Evolutionary conservation across 345 rosid genomes (phyloP).

Genomic region (Atalantia buxifolia): DNA sequence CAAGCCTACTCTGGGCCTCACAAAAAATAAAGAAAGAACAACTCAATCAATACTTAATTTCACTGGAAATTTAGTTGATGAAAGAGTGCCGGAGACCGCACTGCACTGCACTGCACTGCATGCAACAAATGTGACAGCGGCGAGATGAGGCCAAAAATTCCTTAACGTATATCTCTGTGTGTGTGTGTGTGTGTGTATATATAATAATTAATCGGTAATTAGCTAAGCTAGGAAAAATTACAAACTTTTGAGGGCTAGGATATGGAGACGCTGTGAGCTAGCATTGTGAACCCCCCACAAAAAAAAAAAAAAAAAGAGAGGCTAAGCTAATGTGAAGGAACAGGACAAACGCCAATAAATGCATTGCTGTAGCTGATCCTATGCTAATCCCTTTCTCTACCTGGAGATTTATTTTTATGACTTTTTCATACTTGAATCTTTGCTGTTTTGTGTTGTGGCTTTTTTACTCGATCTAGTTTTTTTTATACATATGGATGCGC

Average conservation of each 20-base stretch:
- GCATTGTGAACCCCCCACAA: not conserved
- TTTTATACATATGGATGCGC: not conserved
- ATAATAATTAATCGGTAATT: not conserved
- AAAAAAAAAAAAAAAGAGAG: not conserved
- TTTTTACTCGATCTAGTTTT: not conserved
- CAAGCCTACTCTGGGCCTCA: constrained; percentile 13
- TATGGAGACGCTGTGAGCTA: not conserved
- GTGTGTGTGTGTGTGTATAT: too few species aligned
- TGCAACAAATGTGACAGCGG: not conserved
- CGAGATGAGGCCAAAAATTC: constrained; percentile 11
- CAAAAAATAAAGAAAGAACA: not conserved
- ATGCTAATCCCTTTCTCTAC: not conserved
- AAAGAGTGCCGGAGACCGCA: not conserved
- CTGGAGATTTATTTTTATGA: not conserved
- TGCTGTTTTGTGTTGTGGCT: not conserved
- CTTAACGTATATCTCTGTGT: not conserved
- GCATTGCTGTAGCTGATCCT: not conserved
- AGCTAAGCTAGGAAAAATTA: not conserved
- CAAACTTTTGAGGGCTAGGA: not conserved
- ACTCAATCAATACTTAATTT: not conserved
- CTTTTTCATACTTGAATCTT: not conserved
- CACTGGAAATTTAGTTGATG: too few species aligned
- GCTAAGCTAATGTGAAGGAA: not conserved
- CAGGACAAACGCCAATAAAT: not conserved
- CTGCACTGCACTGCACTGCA: too few species aligned